Evolutionary conservation across 768 basidiomycete species (phyloP).

Genomic region (Scleroderma bovista): DNA sequence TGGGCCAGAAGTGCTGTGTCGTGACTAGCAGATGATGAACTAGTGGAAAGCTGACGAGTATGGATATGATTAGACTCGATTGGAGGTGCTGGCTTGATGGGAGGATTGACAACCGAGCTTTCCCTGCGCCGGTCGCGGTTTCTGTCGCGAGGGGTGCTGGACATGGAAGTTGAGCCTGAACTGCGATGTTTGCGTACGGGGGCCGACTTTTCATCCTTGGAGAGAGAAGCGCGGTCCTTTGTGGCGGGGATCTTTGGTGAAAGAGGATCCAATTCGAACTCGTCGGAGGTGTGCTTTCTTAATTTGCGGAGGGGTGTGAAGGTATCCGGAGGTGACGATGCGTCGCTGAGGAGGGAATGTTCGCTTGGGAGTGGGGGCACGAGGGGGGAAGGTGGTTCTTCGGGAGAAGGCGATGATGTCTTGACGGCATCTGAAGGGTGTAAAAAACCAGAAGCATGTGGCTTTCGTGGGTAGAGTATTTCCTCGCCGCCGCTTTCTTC

Average conservation of each 20-base stretch:
- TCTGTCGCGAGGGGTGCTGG: constrained; percentile 35
- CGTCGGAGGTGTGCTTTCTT: constrained; percentile 75
- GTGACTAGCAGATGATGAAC: constrained; percentile 61
- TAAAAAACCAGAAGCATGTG: constrained; percentile 23
- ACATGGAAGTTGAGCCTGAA: constrained; percentile 49
- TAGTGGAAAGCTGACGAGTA: constrained; percentile 59
- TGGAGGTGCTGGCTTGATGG: constrained; percentile 26
- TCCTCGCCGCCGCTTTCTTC: constrained; percentile 90
- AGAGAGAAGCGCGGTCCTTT: constrained; percentile 20
- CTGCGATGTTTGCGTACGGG: constrained; percentile 65
- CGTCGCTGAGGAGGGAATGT: constrained; percentile 24
- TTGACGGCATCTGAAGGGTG: constrained; percentile 31
- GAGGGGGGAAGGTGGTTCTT: constrained; percentile 21
- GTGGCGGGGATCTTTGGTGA: constrained; percentile 44
- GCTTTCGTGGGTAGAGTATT: constrained; percentile 78
- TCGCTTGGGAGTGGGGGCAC: constrained; percentile 29
- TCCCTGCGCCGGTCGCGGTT: constrained; percentile 52
- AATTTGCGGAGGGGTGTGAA: constrained; percentile 52
- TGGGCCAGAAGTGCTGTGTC: constrained; percentile 37
- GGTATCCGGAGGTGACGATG: constrained; percentile 59
- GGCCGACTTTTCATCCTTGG: constrained; percentile 47
- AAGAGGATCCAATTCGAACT: constrained; percentile 72
- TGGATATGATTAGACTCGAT: constrained; percentile 37
- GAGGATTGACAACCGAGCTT: constrained; percentile 36
- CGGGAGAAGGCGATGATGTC: constrained; percentile 20